Percentiles rank a stretch among this genome's conserved stretches.
Conservation (phyloP, 495 filamentous ascomycete genomes). For the Achaetomiella virescens region DNA sequence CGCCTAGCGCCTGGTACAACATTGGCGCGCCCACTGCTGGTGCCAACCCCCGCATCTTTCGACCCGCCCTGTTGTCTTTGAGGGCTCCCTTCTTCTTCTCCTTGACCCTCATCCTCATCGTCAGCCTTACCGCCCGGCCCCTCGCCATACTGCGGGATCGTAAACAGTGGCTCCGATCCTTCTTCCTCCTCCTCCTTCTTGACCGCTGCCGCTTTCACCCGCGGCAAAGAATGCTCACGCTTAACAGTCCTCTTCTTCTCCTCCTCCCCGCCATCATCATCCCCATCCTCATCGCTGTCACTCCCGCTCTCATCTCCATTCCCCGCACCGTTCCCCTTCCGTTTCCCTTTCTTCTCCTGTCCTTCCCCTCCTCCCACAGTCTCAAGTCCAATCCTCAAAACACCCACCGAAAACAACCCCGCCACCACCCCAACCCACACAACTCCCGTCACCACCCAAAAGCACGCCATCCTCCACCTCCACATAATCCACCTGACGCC, state of each 20-base stretch:
- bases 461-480: slow-evolving; percentile 61
- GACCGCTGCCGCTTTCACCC: slow-evolving; percentile 16
- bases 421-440: slow-evolving; percentile 74
- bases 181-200: slow-evolving; percentile 28
- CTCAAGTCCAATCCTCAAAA: background rate
- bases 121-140: slow-evolving; percentile 34
- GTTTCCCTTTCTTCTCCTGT: background rate
- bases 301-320: background rate
- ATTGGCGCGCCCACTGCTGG: slow-evolving; percentile 34
- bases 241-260: slow-evolving; percentile 8
- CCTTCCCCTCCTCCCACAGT: background rate
- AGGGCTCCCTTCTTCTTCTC: too few relatives aligned
- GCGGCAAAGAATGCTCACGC: slow-evolving; percentile 3
- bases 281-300: background rate
- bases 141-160: slow-evolving; percentile 16
- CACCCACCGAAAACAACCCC: slow-evolving; percentile 38
- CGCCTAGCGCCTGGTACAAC: slow-evolving; percentile 21
- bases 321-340: background rate
- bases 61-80: too few relatives aligned
- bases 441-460: slow-evolving; percentile 54
- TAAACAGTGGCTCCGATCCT: background rate
- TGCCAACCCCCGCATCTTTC: slow-evolving; percentile 34
- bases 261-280: background rate
- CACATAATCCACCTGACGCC: slow-evolving; percentile 86
- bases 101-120: slow-evolving; percentile 17